A percentile compares a stretch with the other conserved stretches of the same genome.
These are phyloP conservation scores for Alternaria sp. DNA, from an alignment of 2,329 filamentous ascomycete genomes.

Conservation along the genomic window DNA sequence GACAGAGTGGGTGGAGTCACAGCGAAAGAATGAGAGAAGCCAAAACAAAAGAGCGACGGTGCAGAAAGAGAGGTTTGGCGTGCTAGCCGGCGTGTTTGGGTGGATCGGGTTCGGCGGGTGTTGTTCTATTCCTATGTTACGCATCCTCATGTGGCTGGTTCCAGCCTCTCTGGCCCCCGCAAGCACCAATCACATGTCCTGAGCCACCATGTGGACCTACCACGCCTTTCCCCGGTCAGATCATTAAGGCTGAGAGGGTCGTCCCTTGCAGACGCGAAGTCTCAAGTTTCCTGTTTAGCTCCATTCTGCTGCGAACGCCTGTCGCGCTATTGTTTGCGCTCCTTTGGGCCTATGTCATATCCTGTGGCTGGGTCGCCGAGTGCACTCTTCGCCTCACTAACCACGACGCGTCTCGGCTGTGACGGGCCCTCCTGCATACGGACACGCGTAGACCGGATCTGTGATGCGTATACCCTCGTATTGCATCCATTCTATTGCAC, in stretches of 20 bases:
- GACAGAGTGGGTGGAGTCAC: not conserved
- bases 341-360: not conserved
- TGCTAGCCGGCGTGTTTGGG: slow-evolving; percentile 8
- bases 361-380: slow-evolving; percentile 9
- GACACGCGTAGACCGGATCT: not conserved
- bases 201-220: slow-evolving; percentile 4
- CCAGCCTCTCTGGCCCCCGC: slow-evolving; percentile 21
- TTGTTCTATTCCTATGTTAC: slow-evolving; percentile 18
- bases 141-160: slow-evolving; percentile 26
- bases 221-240: slow-evolving; percentile 10
- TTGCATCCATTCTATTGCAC: not conserved
- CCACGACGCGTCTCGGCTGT: slow-evolving; percentile 5
- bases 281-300: slow-evolving; percentile 17
- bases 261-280: slow-evolving; percentile 16
- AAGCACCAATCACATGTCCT: slow-evolving; percentile 8
- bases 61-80: slow-evolving; percentile 11
- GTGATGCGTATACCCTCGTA: slow-evolving; percentile 8
- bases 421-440: not conserved
- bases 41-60: slow-evolving; percentile 27
- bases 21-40: not conserved
- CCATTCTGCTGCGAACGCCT: slow-evolving; percentile 18
- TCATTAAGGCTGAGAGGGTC: slow-evolving; percentile 5
- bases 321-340: slow-evolving; percentile 3
- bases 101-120: slow-evolving; percentile 1
- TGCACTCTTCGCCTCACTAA: slow-evolving; percentile 1